Percentiles rank a stretch among this genome's conserved stretches.
phyloP scores from a whole-genome alignment of 805 yeast genomes.

The Tetrapisispora iriomotensis region DNA sequence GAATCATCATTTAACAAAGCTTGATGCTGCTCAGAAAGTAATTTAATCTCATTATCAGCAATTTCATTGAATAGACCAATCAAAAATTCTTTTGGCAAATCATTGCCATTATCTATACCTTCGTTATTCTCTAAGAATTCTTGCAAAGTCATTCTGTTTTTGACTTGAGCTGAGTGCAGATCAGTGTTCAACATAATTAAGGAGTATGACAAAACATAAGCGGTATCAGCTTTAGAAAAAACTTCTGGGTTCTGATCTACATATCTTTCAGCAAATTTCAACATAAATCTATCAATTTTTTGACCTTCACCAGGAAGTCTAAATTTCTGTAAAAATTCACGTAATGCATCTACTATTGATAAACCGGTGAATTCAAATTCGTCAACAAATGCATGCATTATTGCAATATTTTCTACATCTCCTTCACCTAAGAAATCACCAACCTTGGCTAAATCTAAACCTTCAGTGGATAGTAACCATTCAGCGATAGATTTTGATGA shows the following conservation, averaged over 20 bases:
- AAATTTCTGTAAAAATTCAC: slow-evolving; percentile 76
- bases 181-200: slow-evolving; percentile 91
- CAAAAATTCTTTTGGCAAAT: slow-evolving; percentile 66
- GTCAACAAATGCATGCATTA: slow-evolving; percentile 92
- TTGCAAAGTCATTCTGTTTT: slow-evolving; percentile 76
- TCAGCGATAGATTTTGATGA: slow-evolving; percentile 63
- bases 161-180: slow-evolving; percentile 80
- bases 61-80: slow-evolving; percentile 69
- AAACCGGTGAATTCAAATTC: slow-evolving; percentile 62
- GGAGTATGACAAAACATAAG: slow-evolving; percentile 85
- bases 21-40: slow-evolving; percentile 89
- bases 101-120: slow-evolving; percentile 87
- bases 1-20: slow-evolving; percentile 66
- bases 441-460: slow-evolving; percentile 69
- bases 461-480: slow-evolving; percentile 63
- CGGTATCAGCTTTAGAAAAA: slow-evolving; percentile 88
- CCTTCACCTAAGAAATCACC: slow-evolving; percentile 95
- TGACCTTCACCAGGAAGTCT: slow-evolving; percentile 98
- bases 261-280: slow-evolving; percentile 90
- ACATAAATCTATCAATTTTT: slow-evolving; percentile 92
- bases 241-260: slow-evolving; percentile 79
- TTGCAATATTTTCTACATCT: slow-evolving; percentile 60
- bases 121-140: slow-evolving; percentile 80
- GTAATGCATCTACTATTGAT: slow-evolving; percentile 75
- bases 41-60: slow-evolving; percentile 72